Evolutionary conservation across 1,284 basidiomycete species (phyloP), one percentile per base, ranked within the genome.

Genomic region (Fomitopsis palustris): DNA sequence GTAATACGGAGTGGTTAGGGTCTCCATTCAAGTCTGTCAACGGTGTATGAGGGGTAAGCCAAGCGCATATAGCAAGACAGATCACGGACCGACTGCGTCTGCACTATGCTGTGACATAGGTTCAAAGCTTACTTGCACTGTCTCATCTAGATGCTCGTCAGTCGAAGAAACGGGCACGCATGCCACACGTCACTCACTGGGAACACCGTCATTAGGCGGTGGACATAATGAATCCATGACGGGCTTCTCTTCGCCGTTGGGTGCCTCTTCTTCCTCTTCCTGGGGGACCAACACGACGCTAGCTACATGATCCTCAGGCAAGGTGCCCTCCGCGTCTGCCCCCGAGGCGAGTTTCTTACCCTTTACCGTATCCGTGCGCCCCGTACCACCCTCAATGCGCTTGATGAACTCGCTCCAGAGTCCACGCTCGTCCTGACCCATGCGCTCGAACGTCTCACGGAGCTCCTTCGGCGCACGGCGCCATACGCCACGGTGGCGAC

Each of bases 371-470:
- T 56, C 55, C 29, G 43, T 49, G 12, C 60, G 47, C 54, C 60
- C 65, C 53, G 45, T 81, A 80, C 66, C 83, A 80, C 9, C 82
- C 79, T 51, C 77, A 66, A 65, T 55, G n/a, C 53, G 31, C 64
- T 82, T 74, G 57, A 85, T 82, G 67, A 86, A 85, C 70, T 86
- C 85, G 6, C 84, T 83, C 86, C 86, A 88, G 60, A 81, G 79
- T 5, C 82, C 85, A 3, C 79, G 69, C 67, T 86, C 84, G 62
- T 82, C 82, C 17, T 73, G 71, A 2, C 80, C 84, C 78, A 84
- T 78, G 10, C 70, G 68, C 67, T 83, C 81, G 62, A 81, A 87
- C 67, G 78, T 71, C 53, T 76, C 76, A 23, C 79, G 74, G 55
- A 86, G 64, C 6, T 64, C 70, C 52, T 71, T 70, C 37, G 78